Evolutionary conservation across 2,329 filamentous ascomycete genomes (phyloP).

Genomic region (Sporothrix brunneoviolacea): DNA sequence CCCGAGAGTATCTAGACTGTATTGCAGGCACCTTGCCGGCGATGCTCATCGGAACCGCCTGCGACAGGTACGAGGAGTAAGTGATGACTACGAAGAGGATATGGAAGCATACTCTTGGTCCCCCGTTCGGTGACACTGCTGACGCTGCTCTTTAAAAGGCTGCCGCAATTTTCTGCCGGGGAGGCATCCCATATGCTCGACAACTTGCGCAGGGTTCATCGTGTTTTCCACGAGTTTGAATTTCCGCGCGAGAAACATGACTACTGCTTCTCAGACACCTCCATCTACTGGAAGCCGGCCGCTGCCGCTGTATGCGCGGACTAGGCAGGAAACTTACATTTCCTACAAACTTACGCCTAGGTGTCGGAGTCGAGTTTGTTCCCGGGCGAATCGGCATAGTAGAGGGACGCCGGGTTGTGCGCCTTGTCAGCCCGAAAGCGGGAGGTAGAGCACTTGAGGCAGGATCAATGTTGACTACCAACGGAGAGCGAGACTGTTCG

Average conservation of each 20-base stretch:
- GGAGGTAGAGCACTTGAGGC: too few species aligned
- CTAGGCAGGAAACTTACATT: too few species aligned
- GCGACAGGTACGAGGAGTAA: conserved; percentile 45
- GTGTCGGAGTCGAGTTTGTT: too few species aligned
- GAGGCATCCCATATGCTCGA: not conserved
- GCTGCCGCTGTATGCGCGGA: too few species aligned
- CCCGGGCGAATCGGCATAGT: too few species aligned
- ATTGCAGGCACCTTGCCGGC: conserved; percentile 41
- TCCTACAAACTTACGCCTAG: not conserved
- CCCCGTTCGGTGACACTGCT: too few species aligned
- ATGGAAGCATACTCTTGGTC: not conserved
- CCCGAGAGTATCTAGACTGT: conserved; percentile 44
- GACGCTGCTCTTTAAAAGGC: not conserved
- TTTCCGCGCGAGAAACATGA: conserved; percentile 35
- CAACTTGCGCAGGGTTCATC: conserved; percentile 6
- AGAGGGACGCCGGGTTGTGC: too few species aligned
- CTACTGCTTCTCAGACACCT: conserved; percentile 35
- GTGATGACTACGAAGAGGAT: conserved; percentile 15
- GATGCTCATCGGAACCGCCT: conserved; percentile 52
- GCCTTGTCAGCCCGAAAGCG: too few species aligned
- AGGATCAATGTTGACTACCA: too few species aligned
- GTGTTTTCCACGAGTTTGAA: conserved; percentile 23
- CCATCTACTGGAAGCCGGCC: conserved; percentile 32
- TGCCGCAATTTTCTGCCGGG: conserved; percentile 1
- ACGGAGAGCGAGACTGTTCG: too few species aligned